These are phyloP conservation scores for Eucalyptus decipiens DNA, from an alignment of 345 rosid genomes.

Conservation along the genomic window DNA sequence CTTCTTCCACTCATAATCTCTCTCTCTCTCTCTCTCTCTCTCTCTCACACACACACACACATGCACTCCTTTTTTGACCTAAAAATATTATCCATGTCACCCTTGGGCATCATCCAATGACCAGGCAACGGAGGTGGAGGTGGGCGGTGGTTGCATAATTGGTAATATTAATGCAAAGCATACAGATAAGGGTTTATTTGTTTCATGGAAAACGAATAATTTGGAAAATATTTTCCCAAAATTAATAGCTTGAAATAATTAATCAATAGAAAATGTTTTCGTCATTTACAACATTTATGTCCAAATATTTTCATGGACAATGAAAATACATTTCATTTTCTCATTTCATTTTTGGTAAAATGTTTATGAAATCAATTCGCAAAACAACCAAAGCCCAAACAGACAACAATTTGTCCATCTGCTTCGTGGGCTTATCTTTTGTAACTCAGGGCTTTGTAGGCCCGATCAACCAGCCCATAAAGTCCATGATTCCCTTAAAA, in stretches of 20 bases:
- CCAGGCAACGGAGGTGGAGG: not conserved
- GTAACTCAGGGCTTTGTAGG: not conserved
- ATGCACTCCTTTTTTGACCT: not conserved
- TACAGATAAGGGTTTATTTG: fast-evolving
- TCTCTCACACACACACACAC: no score
- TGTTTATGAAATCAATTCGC: no score
- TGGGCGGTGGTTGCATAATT: not conserved
- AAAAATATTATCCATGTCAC: not conserved
- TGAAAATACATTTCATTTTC: not conserved
- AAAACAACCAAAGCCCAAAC: not conserved
- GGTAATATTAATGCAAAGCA: not conserved
- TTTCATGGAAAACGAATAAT: no score
- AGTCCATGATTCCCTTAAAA: not conserved
- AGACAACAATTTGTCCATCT: not conserved
- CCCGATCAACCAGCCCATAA: not conserved
- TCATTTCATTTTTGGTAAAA: no score
- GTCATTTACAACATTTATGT: no score
- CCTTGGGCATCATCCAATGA: not conserved
- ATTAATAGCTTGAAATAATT: fast-evolving
- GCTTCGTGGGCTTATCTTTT: not conserved
- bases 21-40: no score
- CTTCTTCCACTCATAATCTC: not conserved
- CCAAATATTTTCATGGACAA: not conserved
- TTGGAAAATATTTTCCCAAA: no score
- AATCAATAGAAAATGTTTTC: no score